Evolutionary conservation across 345 rosid species (phyloP), one percentile per base, ranked within the genome.

Genomic region (Salix purpurea): DNA sequence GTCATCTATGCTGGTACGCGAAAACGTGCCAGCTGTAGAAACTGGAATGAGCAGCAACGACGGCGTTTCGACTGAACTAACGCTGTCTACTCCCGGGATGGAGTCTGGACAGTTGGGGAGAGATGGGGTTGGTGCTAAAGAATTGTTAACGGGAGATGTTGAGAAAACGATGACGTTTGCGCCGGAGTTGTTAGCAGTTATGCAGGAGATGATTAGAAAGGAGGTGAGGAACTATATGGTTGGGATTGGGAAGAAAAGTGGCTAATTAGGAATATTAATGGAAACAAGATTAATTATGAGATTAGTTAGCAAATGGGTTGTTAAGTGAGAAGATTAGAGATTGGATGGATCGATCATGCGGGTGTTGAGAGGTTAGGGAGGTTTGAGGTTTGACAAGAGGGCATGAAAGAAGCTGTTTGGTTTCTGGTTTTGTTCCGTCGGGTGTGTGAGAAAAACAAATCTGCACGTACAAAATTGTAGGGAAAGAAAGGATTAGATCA

Each of bases 191-290:
- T 14, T 75, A 37, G 76, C 68, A 2, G 61, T 34, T 28, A 37
- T 81, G 24, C 70, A 73, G 28, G 77, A 76, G 58, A 81, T 68
- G 80, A 68, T 76, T 13, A 62, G 64, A 48, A 66, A 10, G n/a
- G 83, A 80, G 23, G 83, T 80, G 52, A 75, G 68, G 65, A 32
- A 42, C 65, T 75, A 75, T 54, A 71, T 80, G 72, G 50, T 7
- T n/a, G 46, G 71, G 67, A 68, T 61, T 4, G 67, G 65, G 65
- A 21, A 32, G 24, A 52, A 71, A 19, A 8, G 23, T 8, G 23
- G 37, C 34, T 30, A 4, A 40, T 10, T 40, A 40, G 44, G 44
- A 40, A 10, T 2, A 40, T 40, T 1, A 10, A 10, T 40, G 44
- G 44, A 40, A 40, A 40, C 12, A 40, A 40, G 44, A 40, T 40